These are phyloP conservation scores for Halenospora varia DNA, from an alignment of 495 filamentous ascomycete species.

Conservation along the genomic window DNA sequence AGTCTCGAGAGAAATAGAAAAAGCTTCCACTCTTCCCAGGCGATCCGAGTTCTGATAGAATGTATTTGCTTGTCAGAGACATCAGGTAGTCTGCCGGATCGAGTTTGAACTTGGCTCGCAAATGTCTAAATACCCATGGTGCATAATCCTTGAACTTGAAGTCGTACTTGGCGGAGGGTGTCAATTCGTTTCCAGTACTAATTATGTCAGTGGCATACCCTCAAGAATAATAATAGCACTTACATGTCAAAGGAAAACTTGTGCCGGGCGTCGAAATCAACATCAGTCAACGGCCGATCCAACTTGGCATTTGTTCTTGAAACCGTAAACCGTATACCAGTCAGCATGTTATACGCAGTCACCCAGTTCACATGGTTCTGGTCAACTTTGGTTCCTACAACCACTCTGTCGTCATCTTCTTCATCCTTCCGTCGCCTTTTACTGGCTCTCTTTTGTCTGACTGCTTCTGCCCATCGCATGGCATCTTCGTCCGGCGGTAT, in stretches of 20 bases:
- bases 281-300: constrained; percentile 79
- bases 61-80: constrained; percentile 98
- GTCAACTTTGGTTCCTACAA: constrained; percentile 98
- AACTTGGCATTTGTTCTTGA: constrained; percentile 96
- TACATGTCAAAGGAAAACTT: constrained; percentile 97
- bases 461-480: constrained; percentile 85
- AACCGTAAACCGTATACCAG: constrained; percentile 94
- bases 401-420: constrained; percentile 88
- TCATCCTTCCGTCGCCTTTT: constrained; percentile 77
- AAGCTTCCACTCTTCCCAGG: constrained; percentile 98
- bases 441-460: constrained; percentile 83
- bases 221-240: constrained; percentile 30
- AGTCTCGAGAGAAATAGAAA: constrained; percentile 99
- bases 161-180: constrained; percentile 97
- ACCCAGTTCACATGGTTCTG: constrained; percentile 98
- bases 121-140: constrained; percentile 95
- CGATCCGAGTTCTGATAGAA: constrained; percentile 93
- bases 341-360: constrained; percentile 99
- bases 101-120: constrained; percentile 81
- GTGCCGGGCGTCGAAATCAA: constrained; percentile 86
- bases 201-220: constrained; percentile 3
- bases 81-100: constrained; percentile 98
- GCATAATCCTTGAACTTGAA: constrained; percentile 99
- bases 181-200: constrained; percentile 87
- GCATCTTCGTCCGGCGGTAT: constrained; percentile 85